phyloP scores from a whole-genome alignment of 345 rosid species.

The Eucalyptus camaldulensis region DNA sequence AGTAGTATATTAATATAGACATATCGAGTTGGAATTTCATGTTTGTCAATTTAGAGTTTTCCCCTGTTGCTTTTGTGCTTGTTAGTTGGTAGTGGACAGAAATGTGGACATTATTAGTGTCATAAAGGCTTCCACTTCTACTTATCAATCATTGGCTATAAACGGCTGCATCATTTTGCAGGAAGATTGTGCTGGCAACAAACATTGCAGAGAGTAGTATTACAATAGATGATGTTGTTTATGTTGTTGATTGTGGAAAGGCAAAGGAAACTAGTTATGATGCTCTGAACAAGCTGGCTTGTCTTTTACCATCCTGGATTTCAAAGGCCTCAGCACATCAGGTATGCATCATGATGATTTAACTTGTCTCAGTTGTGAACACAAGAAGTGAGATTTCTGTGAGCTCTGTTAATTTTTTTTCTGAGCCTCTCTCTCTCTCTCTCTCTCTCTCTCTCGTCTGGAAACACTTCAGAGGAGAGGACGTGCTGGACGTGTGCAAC shows the following conservation, averaged over 20 bases:
- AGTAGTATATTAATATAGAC: background rate
- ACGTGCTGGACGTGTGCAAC: constrained; percentile 97
- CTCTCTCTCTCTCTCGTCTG: background rate
- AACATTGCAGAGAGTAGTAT: constrained; percentile 98
- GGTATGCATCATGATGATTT: constrained; percentile 24
- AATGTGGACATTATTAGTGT: background rate
- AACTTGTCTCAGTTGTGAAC: background rate
- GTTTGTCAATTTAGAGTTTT: background rate
- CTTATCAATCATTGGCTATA: background rate
- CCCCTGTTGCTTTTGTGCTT: background rate
- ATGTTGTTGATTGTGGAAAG: constrained; percentile 95
- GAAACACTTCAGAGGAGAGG: constrained; percentile 61
- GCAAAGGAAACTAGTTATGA: constrained; percentile 97
- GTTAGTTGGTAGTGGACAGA: background rate
- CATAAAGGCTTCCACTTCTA: background rate
- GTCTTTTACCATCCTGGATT: constrained; percentile 92
- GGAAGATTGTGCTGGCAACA: constrained; percentile 92
- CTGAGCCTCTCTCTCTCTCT: background rate
- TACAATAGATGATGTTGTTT: constrained; percentile 94
- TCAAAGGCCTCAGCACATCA: constrained; percentile 95
- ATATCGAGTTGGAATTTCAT: background rate
- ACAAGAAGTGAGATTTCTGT: background rate
- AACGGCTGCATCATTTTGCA: background rate
- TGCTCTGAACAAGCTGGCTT: constrained; percentile 93
- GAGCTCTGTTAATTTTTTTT: background rate